Evolutionary conservation across 257 asterid genomes (phyloP), one percentile per base, ranked within the genome.

Genomic region (Nicotiana benthamiana): DNA sequence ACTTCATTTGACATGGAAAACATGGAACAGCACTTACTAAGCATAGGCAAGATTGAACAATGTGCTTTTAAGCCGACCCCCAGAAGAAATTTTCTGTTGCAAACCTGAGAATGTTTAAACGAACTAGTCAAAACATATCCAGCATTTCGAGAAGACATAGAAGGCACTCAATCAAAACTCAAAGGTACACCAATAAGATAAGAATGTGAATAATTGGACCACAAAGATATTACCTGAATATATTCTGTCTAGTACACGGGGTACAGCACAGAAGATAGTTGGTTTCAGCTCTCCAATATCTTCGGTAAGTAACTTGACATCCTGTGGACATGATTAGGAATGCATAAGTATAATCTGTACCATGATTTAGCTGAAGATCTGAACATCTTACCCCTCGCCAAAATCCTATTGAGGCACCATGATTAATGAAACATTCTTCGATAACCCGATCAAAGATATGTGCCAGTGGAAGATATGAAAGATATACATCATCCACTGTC

Each of bases 381-480:
- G 83, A 67, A 36, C 30, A 32, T 72, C 92, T 85, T 86, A 95
- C 99, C 97, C 99, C 99, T 75, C 97, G 97, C 99, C 99, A 95
- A 89, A 95, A 95, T 87, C 99, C 99, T 83, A 95, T 93, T 80
- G 99, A 87, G 66, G 91, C 97, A 57, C 99, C 99, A 82, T 89
- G 89, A 80, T 83, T 82, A 85, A 95, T 95, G 77, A 91, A 79
- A 65, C 89, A 84, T 86, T 93, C 98, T 88, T 95, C 99, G 77
- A 95, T 89, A 86, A 83, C 95, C 27, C 98, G 97, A 82, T 95
- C 99, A 82, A 95, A 95, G 85, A 95, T 92, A 89, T 95, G 99
- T 2, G 99, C 99, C 90, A 95, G 86, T 52, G 99, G 99, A 82
- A 95, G 97, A 88, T 91, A 95, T 1, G 99, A 95, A 53, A 95